Conservation (phyloP, 495 filamentous ascomycete genomes). For the Penicillium manginii region DNA sequence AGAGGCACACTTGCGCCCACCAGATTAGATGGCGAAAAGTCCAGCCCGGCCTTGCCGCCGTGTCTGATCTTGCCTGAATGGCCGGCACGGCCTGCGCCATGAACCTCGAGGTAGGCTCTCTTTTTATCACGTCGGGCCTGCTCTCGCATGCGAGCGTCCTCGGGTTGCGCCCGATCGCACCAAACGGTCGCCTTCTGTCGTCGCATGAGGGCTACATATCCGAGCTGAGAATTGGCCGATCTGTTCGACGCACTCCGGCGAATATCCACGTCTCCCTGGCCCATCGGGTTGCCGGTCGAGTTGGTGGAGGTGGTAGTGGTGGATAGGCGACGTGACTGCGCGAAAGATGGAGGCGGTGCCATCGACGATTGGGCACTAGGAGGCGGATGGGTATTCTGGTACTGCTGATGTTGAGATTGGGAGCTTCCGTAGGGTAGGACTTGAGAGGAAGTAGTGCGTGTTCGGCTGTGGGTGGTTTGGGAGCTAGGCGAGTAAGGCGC, state of each 20-base stretch:
- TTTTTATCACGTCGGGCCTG: conserved; percentile 82
- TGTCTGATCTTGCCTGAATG: conserved; percentile 77
- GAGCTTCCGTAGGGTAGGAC: conserved; percentile 51
- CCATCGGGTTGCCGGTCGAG: conserved; percentile 46
- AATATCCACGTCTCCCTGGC: conserved; percentile 62
- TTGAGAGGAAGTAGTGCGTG: conserved; percentile 64
- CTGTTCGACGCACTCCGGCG: conserved; percentile 75
- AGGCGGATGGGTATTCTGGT: conserved; percentile 30
- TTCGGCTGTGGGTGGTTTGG: conserved; percentile 52
- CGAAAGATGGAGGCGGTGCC: conserved; percentile 34
- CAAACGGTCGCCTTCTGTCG: conserved; percentile 98
- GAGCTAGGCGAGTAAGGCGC: conserved; percentile 35
- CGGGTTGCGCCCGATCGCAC: conserved; percentile 93
- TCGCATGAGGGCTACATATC: conserved; percentile 92
- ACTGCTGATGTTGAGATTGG: conserved; percentile 32
- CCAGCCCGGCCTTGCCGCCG: conserved; percentile 68
- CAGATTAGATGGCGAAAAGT: conserved; percentile 74
- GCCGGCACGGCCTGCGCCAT: conserved; percentile 59
- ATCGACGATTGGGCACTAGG: conserved; percentile 31
- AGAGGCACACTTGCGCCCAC: conserved; percentile 82
- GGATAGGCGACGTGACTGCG: conserved; percentile 66
- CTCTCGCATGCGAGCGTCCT: conserved; percentile 83
- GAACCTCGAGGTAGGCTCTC: conserved; percentile 80
- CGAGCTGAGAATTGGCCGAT: conserved; percentile 58
- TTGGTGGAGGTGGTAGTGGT: conserved; percentile 73